These are phyloP conservation scores for Kuraishia hungarica DNA, from an alignment of 805 yeast genomes.

Conservation along the genomic window DNA sequence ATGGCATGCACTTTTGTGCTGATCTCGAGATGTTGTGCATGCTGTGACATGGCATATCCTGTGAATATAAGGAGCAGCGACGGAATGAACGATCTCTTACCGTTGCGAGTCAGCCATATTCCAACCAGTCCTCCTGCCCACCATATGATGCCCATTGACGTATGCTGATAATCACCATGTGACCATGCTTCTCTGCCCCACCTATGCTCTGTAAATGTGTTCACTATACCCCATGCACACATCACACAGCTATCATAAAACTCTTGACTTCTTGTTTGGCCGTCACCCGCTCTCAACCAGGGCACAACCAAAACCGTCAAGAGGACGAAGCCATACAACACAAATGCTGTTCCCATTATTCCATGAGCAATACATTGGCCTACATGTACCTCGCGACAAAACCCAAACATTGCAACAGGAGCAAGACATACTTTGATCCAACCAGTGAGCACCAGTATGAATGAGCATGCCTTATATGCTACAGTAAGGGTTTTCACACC, in stretches of 20 bases:
- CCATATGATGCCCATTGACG: conserved; percentile 95
- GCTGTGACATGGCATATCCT: conserved; percentile 93
- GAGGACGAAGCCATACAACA: conserved; percentile 69
- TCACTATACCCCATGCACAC: conserved; percentile 86
- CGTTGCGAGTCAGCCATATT: conserved; percentile 60
- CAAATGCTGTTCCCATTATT: conserved; percentile 88
- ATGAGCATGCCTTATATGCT: conserved; percentile 37
- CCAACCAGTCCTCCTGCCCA: conserved; percentile 93
- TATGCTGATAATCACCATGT: conserved; percentile 92
- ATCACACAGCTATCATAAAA: conserved; percentile 75
- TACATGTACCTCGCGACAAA: conserved; percentile 73
- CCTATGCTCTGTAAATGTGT: conserved; percentile 93
- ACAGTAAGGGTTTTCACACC: conserved; percentile 26
- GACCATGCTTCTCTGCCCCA: conserved; percentile 89
- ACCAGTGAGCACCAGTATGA: conserved; percentile 44
- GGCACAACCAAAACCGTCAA: conserved; percentile 62
- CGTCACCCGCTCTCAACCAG: conserved; percentile 52
- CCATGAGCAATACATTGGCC: conserved; percentile 98
- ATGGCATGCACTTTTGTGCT: conserved; percentile 84
- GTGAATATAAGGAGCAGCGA: conserved; percentile 77
- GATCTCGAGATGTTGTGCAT: conserved; percentile 63
- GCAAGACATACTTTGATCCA: conserved; percentile 80
- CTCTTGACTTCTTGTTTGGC: conserved; percentile 59
- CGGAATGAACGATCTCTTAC: conserved; percentile 69
- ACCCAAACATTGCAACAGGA: conserved; percentile 77